Conservation (phyloP, 805 yeast genomes). For the Metschnikowia picachoensis region DNA sequence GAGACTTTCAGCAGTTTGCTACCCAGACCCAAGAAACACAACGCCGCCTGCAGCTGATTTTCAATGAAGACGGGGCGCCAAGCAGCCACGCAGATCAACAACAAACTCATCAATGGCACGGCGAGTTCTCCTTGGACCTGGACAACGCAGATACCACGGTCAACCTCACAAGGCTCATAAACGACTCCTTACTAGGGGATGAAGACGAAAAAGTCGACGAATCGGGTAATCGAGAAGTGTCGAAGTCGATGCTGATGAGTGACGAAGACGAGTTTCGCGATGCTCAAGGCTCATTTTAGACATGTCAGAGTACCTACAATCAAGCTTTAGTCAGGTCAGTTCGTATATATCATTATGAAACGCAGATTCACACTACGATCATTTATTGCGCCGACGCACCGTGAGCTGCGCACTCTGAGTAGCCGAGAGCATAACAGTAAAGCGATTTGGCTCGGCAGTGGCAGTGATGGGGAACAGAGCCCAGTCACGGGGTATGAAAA, state of each 20-base stretch:
- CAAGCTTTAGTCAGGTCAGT: not conserved
- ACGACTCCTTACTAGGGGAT: not conserved
- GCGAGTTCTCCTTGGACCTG: constrained; percentile 5
- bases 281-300: not conserved
- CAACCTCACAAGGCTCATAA: not conserved
- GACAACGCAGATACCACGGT: constrained; percentile 1
- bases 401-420: constrained; percentile 3
- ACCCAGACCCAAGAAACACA: constrained; percentile 10
- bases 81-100: not conserved
- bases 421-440: constrained; percentile 4
- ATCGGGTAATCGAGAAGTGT: not conserved
- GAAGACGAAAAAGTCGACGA: not conserved
- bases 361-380: not conserved
- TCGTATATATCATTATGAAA: not conserved
- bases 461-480: constrained; percentile 1
- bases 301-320: too few species aligned
- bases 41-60: not conserved
- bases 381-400: not conserved
- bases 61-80: not conserved
- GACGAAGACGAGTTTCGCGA: not conserved
- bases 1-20: constrained; percentile 10
- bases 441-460: constrained; percentile 2
- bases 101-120: not conserved
- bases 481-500: constrained; percentile 12
- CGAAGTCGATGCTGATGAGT: not conserved